These are phyloP conservation scores for Leptographium procerum DNA, from an alignment of 2,329 filamentous ascomycete genomes.

Conservation along the genomic window DNA sequence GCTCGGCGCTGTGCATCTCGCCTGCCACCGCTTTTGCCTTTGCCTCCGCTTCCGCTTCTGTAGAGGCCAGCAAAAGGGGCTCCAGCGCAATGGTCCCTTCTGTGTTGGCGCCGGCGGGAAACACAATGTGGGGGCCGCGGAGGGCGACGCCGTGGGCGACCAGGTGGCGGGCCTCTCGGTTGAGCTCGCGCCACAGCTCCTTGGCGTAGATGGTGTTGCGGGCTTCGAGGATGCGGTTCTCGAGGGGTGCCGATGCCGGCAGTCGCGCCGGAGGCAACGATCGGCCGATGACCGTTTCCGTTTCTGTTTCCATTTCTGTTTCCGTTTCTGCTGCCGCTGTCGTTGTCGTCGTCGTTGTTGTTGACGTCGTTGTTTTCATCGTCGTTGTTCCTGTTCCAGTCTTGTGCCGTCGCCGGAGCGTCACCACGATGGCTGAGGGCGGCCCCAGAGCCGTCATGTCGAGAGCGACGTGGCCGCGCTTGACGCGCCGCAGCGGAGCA, in stretches of 20 bases:
- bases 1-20: constrained; percentile 8
- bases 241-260: constrained; percentile 46
- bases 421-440: constrained; percentile 19
- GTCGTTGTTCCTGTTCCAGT: too few relatives aligned
- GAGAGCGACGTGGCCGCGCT: constrained; percentile 64
- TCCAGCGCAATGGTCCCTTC: constrained; percentile 58
- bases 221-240: constrained; percentile 60
- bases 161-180: constrained; percentile 65
- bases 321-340: constrained; percentile 10
- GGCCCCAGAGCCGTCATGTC: constrained; percentile 47
- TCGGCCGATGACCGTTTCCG: constrained; percentile 43
- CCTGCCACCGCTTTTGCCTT: neutral
- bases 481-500: constrained; percentile 62
- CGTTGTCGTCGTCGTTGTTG: too few relatives aligned
- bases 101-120: constrained; percentile 39
- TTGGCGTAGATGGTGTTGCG: constrained; percentile 71
- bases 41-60: neutral
- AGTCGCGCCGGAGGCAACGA: constrained; percentile 40
- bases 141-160: constrained; percentile 59
- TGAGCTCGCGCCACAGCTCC: constrained; percentile 84
- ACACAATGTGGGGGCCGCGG: constrained; percentile 44
- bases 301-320: too few relatives aligned
- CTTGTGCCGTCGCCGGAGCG: neutral
- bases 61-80: constrained; percentile 36
- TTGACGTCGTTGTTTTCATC: too few relatives aligned